phyloP scores from a whole-genome alignment of 176 grass and related monocot genomes.

The Hsuehochloa calcarea region DNA sequence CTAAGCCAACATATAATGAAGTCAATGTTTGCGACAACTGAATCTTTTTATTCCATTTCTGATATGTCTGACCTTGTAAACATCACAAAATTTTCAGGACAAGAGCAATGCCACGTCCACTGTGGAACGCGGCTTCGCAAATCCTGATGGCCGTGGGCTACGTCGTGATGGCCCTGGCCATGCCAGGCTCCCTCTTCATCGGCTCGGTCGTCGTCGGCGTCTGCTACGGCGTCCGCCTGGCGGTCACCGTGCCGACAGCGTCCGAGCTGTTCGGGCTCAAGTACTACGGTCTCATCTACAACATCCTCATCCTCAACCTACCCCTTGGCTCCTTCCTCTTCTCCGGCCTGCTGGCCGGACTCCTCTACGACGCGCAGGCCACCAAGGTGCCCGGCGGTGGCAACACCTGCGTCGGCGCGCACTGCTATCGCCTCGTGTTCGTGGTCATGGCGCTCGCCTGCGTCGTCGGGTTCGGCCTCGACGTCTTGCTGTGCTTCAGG shows the following conservation, averaged over 20 bases:
- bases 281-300: constrained; percentile 99
- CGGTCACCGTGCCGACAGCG: constrained; percentile 78
- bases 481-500: constrained; percentile 61
- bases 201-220: constrained; percentile 77
- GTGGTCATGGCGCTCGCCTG: constrained; percentile 71
- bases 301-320: constrained; percentile 96
- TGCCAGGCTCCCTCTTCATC: constrained; percentile 85
- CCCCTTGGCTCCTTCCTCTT: constrained; percentile 96
- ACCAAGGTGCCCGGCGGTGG: constrained; percentile 63
- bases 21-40: background rate
- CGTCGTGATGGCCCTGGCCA: constrained; percentile 65
- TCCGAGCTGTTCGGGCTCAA: constrained; percentile 94
- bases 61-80: background rate
- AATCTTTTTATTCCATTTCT: background rate
- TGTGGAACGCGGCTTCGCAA: constrained; percentile 93
- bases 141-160: constrained; percentile 80
- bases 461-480: constrained; percentile 68
- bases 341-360: constrained; percentile 86
- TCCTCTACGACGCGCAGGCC: constrained; percentile 89
- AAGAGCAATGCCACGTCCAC: constrained; percentile 59
- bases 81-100: constrained; percentile 41
- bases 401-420: constrained; percentile 84
- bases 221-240: constrained; percentile 88
- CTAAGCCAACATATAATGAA: background rate
- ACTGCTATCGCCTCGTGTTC: constrained; percentile 91